phyloP scores from a whole-genome alignment of 2,329 filamentous ascomycete species.

The Colletotrichum chrysophilum region DNA sequence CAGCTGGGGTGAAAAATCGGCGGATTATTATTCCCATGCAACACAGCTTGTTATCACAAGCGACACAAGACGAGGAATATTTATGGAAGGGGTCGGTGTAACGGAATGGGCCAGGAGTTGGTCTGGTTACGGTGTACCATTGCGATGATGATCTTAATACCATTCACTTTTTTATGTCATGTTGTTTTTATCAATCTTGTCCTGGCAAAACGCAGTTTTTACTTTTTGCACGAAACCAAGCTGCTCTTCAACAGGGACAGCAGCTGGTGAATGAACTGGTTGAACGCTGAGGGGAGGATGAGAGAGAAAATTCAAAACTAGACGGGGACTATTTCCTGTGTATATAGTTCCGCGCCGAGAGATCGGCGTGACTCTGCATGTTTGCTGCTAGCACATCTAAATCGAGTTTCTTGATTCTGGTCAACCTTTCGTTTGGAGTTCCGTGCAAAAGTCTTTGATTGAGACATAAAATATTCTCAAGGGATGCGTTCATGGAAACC shows the following conservation, averaged over 20 bases:
- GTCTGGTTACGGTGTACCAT: slow-evolving; percentile 11
- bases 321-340: not conserved
- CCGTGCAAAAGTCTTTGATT: not conserved
- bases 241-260: not conserved
- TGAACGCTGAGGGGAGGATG: not conserved
- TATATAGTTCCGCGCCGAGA: not conserved
- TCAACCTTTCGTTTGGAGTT: not conserved
- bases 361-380: not conserved
- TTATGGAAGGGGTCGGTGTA: not conserved
- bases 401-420: slow-evolving; percentile 14
- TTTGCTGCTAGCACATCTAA: not conserved
- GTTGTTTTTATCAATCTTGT: not conserved
- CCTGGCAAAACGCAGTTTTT: not conserved
- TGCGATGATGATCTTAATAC: slow-evolving; percentile 20
- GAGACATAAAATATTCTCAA: not conserved
- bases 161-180: slow-evolving; percentile 12
- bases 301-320: not conserved
- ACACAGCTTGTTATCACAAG: not conserved
- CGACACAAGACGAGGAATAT: not conserved
- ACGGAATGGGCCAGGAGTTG: not conserved
- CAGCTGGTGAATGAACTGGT: not conserved
- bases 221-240: not conserved
- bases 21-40: not conserved
- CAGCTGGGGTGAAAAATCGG: not conserved
- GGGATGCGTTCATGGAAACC: not conserved